Percentiles rank a stretch among this genome's conserved stretches.
phyloP scores from a whole-genome alignment of 305 asterid species.

The Galium porrigens region DNA sequence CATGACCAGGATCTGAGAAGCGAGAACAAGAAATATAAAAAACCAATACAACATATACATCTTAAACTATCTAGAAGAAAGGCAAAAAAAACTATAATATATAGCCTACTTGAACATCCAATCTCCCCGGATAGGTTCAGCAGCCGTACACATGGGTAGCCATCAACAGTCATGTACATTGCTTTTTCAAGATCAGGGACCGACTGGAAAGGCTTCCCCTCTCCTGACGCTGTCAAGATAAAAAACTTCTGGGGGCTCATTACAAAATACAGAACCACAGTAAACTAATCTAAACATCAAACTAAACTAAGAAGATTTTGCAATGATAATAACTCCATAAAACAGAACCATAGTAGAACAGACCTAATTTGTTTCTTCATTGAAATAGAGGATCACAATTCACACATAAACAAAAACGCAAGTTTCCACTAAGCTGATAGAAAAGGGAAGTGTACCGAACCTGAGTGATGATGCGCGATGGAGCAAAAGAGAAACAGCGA shows the following conservation, averaged over 20 bases:
- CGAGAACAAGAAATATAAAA: constrained; percentile 20
- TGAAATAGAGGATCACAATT: not conserved
- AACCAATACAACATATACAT: not conserved
- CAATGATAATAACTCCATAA: not conserved
- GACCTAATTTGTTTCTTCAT: not conserved
- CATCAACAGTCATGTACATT: constrained; percentile 67
- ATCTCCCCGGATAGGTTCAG: constrained; percentile 92
- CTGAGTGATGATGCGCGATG: constrained; percentile 47
- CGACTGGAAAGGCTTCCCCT: constrained; percentile 50
- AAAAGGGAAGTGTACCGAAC: constrained; percentile 17
- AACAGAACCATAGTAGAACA: not conserved
- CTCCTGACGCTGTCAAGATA: constrained; percentile 39
- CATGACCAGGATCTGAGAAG: constrained; percentile 70
- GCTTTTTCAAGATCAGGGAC: constrained; percentile 94
- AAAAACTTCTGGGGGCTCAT: constrained; percentile 10
- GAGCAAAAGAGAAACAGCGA: constrained; percentile 29
- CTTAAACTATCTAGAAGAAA: not conserved
- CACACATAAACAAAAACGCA: not conserved
- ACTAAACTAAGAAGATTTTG: not conserved
- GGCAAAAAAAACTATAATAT: constrained; percentile 13
- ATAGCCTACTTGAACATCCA: constrained; percentile 81
- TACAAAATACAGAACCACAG: not conserved
- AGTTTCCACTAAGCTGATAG: not conserved
- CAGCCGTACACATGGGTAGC: constrained; percentile 86
- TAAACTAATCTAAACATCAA: not conserved